These are phyloP conservation scores for Pseudomicrostroma phylloplanum DNA, from an alignment of 1,284 basidiomycete species.

Conservation along the genomic window DNA sequence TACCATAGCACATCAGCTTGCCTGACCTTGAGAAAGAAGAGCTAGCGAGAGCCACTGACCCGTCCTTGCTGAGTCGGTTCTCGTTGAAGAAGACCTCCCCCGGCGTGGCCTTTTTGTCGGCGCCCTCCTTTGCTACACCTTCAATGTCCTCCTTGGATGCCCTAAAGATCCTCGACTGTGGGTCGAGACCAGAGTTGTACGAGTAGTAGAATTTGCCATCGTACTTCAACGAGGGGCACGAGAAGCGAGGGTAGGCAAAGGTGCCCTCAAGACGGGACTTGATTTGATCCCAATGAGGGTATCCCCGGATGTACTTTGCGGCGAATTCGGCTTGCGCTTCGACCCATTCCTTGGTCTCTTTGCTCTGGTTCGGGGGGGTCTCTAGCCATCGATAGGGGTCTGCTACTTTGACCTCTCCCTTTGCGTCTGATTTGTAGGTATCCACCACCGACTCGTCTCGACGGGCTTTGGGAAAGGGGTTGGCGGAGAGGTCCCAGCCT, in stretches of 20 bases:
- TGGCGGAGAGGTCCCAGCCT: constrained; percentile 31
- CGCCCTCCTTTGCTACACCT: constrained; percentile 16
- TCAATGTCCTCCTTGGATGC: constrained; percentile 32
- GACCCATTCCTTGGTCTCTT: constrained; percentile 44
- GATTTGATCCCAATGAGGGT: constrained; percentile 34
- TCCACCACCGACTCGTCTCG: constrained; percentile 30
- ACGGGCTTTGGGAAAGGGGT: constrained; percentile 41
- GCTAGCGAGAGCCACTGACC: constrained; percentile 36
- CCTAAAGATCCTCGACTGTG: constrained; percentile 40
- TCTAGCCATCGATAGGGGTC: constrained; percentile 50
- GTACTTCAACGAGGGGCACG: constrained; percentile 38
- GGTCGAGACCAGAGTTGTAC: constrained; percentile 46
- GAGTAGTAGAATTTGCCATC: constrained; percentile 45
- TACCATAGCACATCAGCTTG: constrained; percentile 42
- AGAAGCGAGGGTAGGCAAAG: constrained; percentile 44
- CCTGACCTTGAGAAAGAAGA: constrained; percentile 39
- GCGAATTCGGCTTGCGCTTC: constrained; percentile 41
- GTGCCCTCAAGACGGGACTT: constrained; percentile 37
- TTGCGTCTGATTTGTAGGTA: constrained; percentile 32
- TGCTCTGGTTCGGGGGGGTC: constrained; percentile 37
- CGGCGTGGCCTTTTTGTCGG: constrained; percentile 23
- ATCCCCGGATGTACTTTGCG: constrained; percentile 29
- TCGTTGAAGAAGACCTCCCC: constrained; percentile 46
- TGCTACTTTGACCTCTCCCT: constrained; percentile 40
- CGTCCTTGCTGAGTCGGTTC: constrained; percentile 42